Percentiles rank a stretch among this genome's conserved stretches.
Conservation (phyloP, 768 basidiomycete species). For the Boletus subparvulus region DNA sequence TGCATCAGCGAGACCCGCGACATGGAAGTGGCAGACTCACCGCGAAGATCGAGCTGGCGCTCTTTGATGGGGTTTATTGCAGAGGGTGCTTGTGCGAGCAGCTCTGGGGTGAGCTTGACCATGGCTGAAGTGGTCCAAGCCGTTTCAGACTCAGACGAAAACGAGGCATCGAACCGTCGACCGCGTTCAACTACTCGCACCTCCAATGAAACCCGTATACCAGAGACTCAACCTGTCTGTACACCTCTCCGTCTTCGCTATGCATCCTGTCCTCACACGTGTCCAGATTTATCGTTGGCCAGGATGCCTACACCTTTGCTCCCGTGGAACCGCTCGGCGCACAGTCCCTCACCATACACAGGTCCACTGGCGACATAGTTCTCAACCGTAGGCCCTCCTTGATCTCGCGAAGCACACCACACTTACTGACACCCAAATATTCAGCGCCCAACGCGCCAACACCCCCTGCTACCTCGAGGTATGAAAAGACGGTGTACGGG, state of each 20-base stretch:
- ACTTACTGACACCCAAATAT: neutral
- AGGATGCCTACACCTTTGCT: slow-evolving; percentile 78
- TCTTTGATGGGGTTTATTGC: slow-evolving; percentile 83
- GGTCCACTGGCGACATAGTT: slow-evolving; percentile 71
- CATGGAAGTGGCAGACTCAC: slow-evolving; percentile 40
- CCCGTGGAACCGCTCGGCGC: slow-evolving; percentile 60
- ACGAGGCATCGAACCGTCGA: slow-evolving; percentile 19
- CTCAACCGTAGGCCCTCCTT: slow-evolving; percentile 56
- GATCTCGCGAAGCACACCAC: neutral
- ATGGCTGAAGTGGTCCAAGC: slow-evolving; percentile 31
- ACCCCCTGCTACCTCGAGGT: slow-evolving; percentile 56
- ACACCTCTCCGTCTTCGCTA: slow-evolving; percentile 12
- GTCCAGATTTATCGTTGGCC: slow-evolving; percentile 61
- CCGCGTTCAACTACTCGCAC: slow-evolving; percentile 12
- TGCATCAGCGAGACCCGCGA: slow-evolving; percentile 12
- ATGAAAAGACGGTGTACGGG: slow-evolving; percentile 67
- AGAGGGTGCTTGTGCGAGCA: slow-evolving; percentile 78
- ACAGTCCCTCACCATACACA: slow-evolving; percentile 68
- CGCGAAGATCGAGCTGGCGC: slow-evolving; percentile 88
- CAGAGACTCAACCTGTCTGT: slow-evolving; percentile 71
- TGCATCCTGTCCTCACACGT: neutral
- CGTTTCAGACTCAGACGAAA: slow-evolving; percentile 38
- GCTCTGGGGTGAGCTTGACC: slow-evolving; percentile 94
- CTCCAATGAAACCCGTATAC: slow-evolving; percentile 65
- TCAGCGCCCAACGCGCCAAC: slow-evolving; percentile 55